phyloP scores from a whole-genome alignment of 495 filamentous ascomycete genomes.

The Aspergillus sparsus region DNA sequence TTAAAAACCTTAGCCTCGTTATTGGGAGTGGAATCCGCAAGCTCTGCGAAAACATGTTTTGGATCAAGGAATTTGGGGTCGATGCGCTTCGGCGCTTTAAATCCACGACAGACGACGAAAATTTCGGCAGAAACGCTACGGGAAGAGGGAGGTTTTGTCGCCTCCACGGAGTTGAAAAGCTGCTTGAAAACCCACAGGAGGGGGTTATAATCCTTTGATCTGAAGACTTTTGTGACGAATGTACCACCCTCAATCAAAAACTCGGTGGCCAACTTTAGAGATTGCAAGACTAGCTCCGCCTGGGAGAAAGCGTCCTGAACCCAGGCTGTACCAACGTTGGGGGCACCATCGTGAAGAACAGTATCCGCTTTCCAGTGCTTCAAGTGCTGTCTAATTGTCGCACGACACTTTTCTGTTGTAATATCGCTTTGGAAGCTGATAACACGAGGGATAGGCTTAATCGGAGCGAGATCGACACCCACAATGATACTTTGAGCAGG shows the following conservation, averaged over 20 bases:
- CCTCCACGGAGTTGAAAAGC: conserved; percentile 89
- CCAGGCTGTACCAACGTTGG: conserved; percentile 97
- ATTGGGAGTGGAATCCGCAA: conserved; percentile 85
- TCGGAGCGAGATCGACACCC: conserved; percentile 92
- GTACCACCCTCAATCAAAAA: conserved; percentile 88
- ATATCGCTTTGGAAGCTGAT: conserved; percentile 98
- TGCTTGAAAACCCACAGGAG: conserved; percentile 98
- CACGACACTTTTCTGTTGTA: conserved; percentile 92
- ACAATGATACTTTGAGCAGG: conserved; percentile 86
- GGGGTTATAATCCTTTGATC: conserved; percentile 96
- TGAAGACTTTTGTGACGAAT: conserved; percentile 97
- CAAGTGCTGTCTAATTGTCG: conserved; percentile 85
- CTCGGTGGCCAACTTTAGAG: conserved; percentile 90
- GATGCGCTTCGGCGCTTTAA: conserved; percentile 87
- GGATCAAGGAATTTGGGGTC: conserved; percentile 93
- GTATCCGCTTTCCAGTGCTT: conserved; percentile 98
- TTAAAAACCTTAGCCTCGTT: conserved; percentile 98
- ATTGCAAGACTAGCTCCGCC: conserved; percentile 89
- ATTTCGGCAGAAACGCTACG: conserved; percentile 97
- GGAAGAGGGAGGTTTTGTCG: conserved; percentile 94
- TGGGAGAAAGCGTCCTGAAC: conserved; percentile 98
- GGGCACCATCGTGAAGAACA: conserved; percentile 97
- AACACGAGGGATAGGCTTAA: conserved; percentile 89
- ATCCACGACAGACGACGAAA: conserved; percentile 94
- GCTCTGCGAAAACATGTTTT: conserved; percentile 88